These are phyloP conservation scores for Annulohypoxylon nitens DNA, from an alignment of 495 filamentous ascomycete species.

Conservation along the genomic window DNA sequence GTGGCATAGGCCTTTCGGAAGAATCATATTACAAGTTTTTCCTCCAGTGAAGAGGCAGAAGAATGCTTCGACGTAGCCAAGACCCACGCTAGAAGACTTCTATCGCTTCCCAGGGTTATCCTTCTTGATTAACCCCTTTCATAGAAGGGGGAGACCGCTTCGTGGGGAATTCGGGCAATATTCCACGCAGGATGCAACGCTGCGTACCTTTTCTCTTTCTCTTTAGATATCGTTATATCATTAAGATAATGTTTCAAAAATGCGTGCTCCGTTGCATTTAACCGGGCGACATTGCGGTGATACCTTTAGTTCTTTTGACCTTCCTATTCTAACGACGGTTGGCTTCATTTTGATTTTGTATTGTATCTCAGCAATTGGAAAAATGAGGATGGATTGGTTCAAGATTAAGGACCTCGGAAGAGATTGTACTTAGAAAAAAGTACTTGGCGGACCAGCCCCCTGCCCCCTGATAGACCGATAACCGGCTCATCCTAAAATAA, in stretches of 20 bases:
- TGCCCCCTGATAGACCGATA: conserved; percentile 39
- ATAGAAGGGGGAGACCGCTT: background rate
- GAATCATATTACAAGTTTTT: conserved; percentile 43
- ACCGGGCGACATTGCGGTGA: conserved; percentile 22
- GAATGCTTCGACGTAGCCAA: conserved; percentile 29
- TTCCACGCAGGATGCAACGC: conserved; percentile 31
- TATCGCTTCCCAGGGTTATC: background rate
- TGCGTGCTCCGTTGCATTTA: conserved; percentile 28
- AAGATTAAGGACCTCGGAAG: background rate
- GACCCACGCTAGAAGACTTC: conserved; percentile 33
- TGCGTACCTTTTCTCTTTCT: conserved; percentile 25
- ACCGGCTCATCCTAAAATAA: conserved; percentile 11
- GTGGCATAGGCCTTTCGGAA: conserved; percentile 38
- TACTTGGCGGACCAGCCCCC: conserved; percentile 21
- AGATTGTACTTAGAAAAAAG: background rate
- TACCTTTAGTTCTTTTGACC: conserved; percentile 25
- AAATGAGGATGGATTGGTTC: conserved; percentile 18
- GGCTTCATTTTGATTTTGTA: background rate
- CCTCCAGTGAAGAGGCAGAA: conserved; percentile 38
- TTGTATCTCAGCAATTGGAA: conserved; percentile 10
- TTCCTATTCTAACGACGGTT: conserved; percentile 24
- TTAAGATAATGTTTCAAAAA: background rate
- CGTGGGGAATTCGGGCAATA: conserved; percentile 38
- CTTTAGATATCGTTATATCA: background rate
- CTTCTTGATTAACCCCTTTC: background rate